Evolutionary conservation across 768 basidiomycete species (phyloP).

Genomic region (Boletus patriciae): DNA sequence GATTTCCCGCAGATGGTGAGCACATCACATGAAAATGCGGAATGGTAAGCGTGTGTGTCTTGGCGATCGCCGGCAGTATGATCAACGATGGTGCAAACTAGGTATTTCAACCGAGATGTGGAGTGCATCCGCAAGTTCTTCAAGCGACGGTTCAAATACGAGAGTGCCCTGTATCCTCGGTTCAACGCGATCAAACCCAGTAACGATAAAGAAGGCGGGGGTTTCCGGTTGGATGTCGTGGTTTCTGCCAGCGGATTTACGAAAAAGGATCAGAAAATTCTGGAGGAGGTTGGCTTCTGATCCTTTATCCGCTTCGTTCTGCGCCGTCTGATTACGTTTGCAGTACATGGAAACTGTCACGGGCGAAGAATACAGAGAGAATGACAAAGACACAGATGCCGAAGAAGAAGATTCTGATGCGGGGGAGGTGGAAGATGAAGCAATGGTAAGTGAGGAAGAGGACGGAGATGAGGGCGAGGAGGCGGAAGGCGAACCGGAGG

Average conservation of each 20-base stretch:
- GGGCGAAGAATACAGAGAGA: constrained; percentile 35
- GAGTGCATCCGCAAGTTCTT: constrained; percentile 96
- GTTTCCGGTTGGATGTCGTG: constrained; percentile 80
- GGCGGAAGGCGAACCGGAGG: constrained; percentile 39
- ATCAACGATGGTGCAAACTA: constrained; percentile 33
- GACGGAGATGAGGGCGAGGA: constrained; percentile 38
- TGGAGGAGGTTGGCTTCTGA: constrained; percentile 71
- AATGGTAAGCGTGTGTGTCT: constrained; percentile 61
- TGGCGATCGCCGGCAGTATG: constrained; percentile 12
- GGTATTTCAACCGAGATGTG: constrained; percentile 99
- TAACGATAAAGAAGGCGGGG: constrained; percentile 41
- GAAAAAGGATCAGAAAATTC: constrained; percentile 72
- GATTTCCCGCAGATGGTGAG: constrained; percentile 99
- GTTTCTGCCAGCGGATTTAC: constrained; percentile 95
- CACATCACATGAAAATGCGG: constrained; percentile 94
- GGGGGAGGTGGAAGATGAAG: constrained; percentile 40
- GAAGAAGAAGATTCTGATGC: constrained; percentile 41
- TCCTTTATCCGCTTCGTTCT: constrained; percentile 20
- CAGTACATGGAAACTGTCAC: constrained; percentile 68
- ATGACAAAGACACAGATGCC: constrained; percentile 28
- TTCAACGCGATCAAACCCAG: constrained; percentile 53
- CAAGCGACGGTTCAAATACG: constrained; percentile 86
- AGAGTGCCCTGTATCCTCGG: constrained; percentile 83
- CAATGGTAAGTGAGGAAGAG: constrained; percentile 26
- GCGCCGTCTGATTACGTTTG: constrained; percentile 23